phyloP scores from a whole-genome alignment of 148 eudicot species.

The Rhododendron ovatum region DNA sequence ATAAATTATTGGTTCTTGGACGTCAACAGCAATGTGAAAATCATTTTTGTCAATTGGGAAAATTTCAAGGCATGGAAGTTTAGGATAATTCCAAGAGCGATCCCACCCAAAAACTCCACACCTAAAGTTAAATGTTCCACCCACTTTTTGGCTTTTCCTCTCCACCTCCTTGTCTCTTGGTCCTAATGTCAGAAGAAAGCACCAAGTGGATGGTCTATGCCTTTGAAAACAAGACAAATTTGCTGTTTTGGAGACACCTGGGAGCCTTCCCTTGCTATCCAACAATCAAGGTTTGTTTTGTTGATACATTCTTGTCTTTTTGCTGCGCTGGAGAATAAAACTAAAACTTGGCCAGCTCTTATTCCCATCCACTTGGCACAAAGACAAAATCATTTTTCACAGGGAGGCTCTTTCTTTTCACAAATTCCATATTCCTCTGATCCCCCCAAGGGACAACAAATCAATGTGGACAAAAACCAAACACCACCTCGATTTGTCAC shows the following conservation, averaged over 20 bases:
- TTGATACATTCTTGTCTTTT: constrained; percentile 20
- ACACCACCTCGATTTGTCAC: constrained; percentile 23
- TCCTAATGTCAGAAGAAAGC: constrained; percentile 13
- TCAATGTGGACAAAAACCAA: constrained; percentile 20
- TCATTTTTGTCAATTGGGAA: background rate
- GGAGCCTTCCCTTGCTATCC: constrained; percentile 11
- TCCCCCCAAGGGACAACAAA: constrained; percentile 22
- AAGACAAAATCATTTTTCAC: constrained; percentile 11
- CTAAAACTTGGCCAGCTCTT: constrained; percentile 25
- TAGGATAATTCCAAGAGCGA: constrained; percentile 3
- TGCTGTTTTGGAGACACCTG: constrained; percentile 21
- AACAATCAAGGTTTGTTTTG: constrained; percentile 19
- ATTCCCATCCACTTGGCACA: constrained; percentile 27
- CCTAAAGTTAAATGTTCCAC: constrained; percentile 14
- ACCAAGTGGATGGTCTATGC: constrained; percentile 23
- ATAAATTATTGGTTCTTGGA: background rate
- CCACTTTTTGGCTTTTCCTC: constrained; percentile 15
- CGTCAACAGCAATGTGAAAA: background rate
- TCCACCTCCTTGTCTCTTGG: constrained; percentile 14
- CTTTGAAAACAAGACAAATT: constrained; percentile 10
- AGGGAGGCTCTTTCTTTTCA: background rate
- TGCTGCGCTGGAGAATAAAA: constrained; percentile 14
- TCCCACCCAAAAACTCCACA: constrained; percentile 11
- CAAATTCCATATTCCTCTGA: constrained; percentile 21
- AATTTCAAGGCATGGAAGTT: background rate